These are phyloP conservation scores for Phytophthora europaea DNA, from an alignment of 352 stramenopile genomes.

Conservation along the genomic window DNA sequence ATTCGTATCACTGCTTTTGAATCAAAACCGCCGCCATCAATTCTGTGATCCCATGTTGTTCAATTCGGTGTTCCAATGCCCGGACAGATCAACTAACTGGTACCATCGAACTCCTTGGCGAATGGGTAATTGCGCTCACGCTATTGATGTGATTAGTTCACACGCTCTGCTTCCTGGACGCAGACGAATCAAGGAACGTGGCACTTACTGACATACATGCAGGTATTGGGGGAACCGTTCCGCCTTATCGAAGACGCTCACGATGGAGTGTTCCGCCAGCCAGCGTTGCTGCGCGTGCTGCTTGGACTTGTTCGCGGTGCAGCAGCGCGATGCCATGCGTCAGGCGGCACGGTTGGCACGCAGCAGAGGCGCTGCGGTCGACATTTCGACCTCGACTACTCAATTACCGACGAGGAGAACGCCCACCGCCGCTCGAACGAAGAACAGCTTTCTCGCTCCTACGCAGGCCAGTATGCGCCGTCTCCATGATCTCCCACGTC, in stretches of 20 bases:
- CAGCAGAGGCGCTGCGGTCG: conserved; percentile 31
- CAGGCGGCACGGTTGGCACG: conserved; percentile 40
- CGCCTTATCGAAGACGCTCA: conserved; percentile 59
- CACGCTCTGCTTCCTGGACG: conserved; percentile 58
- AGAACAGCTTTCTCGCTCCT: conserved; percentile 71
- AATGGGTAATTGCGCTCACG: too few species aligned
- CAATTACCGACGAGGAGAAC: conserved; percentile 28
- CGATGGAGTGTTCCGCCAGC: conserved; percentile 42
- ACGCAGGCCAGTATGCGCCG: conserved; percentile 77
- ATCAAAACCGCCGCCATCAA: too few species aligned
- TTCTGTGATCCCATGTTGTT: too few species aligned
- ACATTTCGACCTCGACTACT: conserved; percentile 37
- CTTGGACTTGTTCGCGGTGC: conserved; percentile 44
- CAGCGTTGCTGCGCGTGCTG: conserved; percentile 53
- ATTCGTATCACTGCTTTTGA: too few species aligned
- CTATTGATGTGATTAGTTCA: conserved; percentile 57
- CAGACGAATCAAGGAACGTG: conserved; percentile 28
- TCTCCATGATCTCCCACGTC: conserved; percentile 39
- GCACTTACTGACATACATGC: conserved; percentile 51
- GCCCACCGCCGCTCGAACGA: conserved; percentile 27
- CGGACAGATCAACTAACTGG: too few species aligned
- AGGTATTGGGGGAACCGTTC: conserved; percentile 67
- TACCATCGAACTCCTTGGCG: too few species aligned
- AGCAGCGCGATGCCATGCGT: conserved; percentile 39
- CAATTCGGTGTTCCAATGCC: too few species aligned